A percentile compares a stretch with the other conserved stretches of the same genome.
Conservation (phyloP, 2,329 filamentous ascomycete species). For the Ustulina deusta region DNA sequence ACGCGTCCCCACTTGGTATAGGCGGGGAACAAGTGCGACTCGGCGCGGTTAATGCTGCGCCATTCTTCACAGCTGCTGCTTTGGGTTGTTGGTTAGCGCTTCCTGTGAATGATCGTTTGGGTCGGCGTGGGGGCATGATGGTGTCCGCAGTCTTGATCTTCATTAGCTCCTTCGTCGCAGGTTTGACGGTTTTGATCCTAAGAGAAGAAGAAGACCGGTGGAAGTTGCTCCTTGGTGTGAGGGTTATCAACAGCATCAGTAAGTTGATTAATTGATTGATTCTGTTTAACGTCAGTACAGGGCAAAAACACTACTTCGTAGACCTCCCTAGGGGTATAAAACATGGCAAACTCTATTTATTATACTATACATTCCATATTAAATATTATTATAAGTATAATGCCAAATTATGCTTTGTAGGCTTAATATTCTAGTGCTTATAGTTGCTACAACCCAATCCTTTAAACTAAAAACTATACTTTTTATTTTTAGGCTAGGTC, state of each 20-base stretch:
- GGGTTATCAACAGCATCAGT: constrained; percentile 20
- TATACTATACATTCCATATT: no score
- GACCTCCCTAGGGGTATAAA: no score
- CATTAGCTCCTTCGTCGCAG: constrained; percentile 14
- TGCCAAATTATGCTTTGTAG: no score
- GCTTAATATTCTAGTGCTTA: no score
- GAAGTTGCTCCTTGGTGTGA: constrained; percentile 14
- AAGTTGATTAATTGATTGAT: no score
- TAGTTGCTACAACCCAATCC: no score
- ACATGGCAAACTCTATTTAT: no score
- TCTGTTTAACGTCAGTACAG: no score
- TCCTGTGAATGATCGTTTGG: constrained; percentile 20
- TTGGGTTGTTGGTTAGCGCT: constrained; percentile 24
- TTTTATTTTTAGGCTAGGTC: no score
- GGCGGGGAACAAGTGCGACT: background rate
- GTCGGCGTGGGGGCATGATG: constrained; percentile 22
- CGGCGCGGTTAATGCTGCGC: constrained; percentile 16
- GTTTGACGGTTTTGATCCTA: constrained; percentile 5
- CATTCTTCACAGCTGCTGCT: constrained; percentile 8
- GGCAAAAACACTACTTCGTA: no score
- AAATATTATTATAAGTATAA: no score
- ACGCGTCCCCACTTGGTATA: constrained; percentile 6
- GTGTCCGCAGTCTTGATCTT: constrained; percentile 18
- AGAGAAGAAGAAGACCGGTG: constrained; percentile 14
- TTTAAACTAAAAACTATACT: no score